Base-by-base conservation (phyloP, 2,329 filamentous ascomycete genomes). In the Septoria petroselini region DNA sequence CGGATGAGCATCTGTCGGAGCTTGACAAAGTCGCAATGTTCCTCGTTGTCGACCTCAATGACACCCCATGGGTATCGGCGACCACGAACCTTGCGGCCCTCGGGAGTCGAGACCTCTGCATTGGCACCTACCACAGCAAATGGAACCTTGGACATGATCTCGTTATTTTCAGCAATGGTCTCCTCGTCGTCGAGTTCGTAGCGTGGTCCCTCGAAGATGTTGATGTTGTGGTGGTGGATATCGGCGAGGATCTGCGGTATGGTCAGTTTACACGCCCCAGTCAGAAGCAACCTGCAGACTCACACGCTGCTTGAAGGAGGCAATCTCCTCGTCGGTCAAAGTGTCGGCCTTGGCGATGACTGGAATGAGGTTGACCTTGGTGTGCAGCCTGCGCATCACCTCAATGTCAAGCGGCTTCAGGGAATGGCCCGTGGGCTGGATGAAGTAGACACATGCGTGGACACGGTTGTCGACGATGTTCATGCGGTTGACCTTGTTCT, bases 401-500 rank as follows among this genome's bases (percentile, higher is more conserved):
- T 98, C 93, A 60, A 98, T 95, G 69, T 98, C 93, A 59, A 98
- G 80, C 58, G 93, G 93, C 84, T 98, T 98, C 68, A 98, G 79
- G 27, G 93, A 95, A 79, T 98, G 93, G 55, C 93, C 93, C 25
- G 93, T 98, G 61, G 93, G 93, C 77, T 98, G 91, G 66, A 98
- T 96, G 79, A 98, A 98, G 83, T 96, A 98, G 57, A 98, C 93
- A 67, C 94, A 97, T 49, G 93, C 93, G 67, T 98, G 93, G 58
- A 98, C 94, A 65, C 93, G 88, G 81, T 97, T 98, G 77, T 98
- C 93, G 57, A 98, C 86, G 72, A 97, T 97, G 81, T 98, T 98
- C 85, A 96, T 95, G 66, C 93, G 89, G 80, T 98, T 98, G 71
- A 98, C 90, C 83, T 97, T 98, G 84, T 98, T 98, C 82, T 98